Evolutionary conservation across 1,284 basidiomycete genomes (phyloP).

Genomic region (Melampsora abietis-canadensis): DNA sequence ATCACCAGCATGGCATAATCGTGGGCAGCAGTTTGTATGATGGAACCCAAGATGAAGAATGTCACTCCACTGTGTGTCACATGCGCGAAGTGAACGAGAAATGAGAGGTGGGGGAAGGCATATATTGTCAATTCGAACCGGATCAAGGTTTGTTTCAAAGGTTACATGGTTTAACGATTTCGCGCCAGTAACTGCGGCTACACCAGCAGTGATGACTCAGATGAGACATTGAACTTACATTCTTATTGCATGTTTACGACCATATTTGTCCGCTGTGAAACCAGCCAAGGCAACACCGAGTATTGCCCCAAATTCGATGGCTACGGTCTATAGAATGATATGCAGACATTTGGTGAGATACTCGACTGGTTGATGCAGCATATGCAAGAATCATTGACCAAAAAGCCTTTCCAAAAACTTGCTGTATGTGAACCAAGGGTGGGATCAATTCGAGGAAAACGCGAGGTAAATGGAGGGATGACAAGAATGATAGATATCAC

Average conservation of each 20-base stretch:
- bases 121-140: neutral
- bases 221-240: constrained; percentile 24
- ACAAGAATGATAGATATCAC: constrained; percentile 50
- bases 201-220: too few relatives aligned
- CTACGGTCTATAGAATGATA: constrained; percentile 48
- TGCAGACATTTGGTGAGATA: neutral
- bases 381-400: constrained; percentile 40
- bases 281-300: constrained; percentile 49
- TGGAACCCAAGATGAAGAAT: constrained; percentile 54
- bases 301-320: constrained; percentile 52
- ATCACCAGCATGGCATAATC: constrained; percentile 47
- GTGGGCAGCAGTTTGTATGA: constrained; percentile 52
- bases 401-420: constrained; percentile 42
- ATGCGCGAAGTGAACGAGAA: neutral
- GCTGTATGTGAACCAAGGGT: constrained; percentile 10
- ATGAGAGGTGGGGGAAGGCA: neutral
- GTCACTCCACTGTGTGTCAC: constrained; percentile 46
- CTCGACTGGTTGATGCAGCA: constrained; percentile 39
- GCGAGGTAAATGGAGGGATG: constrained; percentile 50
- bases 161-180: too few relatives aligned
- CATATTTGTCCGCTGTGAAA: constrained; percentile 49
- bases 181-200: too few relatives aligned
- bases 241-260: constrained; percentile 48
- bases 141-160: neutral
- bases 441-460: constrained; percentile 50